Evolutionary conservation across 169 alveolate species (phyloP), one percentile per base, ranked within the genome.

Genomic region (Plasmodium knowlesi): DNA sequence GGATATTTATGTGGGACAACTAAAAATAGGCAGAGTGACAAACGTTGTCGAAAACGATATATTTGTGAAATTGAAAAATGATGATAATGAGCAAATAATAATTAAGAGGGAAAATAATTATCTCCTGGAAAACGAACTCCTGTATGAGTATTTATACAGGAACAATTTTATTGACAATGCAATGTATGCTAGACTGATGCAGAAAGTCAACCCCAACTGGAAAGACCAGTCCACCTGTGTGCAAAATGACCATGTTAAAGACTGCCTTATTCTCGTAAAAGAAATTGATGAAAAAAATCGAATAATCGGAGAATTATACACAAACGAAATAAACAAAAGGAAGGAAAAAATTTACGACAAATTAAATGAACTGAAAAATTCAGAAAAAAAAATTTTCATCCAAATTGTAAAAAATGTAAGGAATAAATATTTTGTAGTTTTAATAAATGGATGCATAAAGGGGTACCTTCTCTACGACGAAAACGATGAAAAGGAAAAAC

Each of bases 301-400:
- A 78, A 80, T 82, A 30, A 32, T 91, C 9, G 95, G 95, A 41
- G 95, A 91, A 70, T 81, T 91, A 54, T 91, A 67, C 28, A 43
- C 82, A 3, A 82, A 78, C 57, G 95, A 91, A 50, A 91, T 91
- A 30, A 82, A 67, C 39, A 91, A 91, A 46, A 80, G 95, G 25
- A 91, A 91, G 39, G 95, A 91, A n/a, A 91, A 50, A 72, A 91
- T 91, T 71, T 91, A 81, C 83, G 85, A 91, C 37, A 91, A 91
- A 70, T 54, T 91, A 10, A 71, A 70, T 4, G 95, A 91, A 43
- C n/a, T 91, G 78, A 91, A 91, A 72, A 72, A 32, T 81, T 43
- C 76, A 28, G 95, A 82, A 82, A 81, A 91, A 73, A 80, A 57
- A 70, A 91, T 91, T 53, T 82, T 82, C 46, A 91, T 91, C 25